phyloP scores from a whole-genome alignment of 495 filamentous ascomycete species.

The Annulohypoxylon stygium region DNA sequence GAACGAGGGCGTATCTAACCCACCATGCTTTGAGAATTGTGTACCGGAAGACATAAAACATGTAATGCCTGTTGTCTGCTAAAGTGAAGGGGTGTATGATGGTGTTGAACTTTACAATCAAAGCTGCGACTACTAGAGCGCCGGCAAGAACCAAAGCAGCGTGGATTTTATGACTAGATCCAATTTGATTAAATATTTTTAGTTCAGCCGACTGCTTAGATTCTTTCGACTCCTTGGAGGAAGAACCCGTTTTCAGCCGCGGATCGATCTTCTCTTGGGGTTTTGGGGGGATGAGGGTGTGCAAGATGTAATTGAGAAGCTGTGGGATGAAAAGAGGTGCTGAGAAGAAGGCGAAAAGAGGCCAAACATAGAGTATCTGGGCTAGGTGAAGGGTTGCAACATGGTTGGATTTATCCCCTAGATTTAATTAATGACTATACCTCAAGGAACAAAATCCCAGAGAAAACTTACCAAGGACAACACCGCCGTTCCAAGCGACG shows the following conservation, averaged over 20 bases:
- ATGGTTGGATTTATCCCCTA: slow-evolving; percentile 94
- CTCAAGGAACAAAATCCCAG: slow-evolving; percentile 19
- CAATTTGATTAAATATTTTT: slow-evolving; percentile 33
- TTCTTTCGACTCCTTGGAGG: background rate
- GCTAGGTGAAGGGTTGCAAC: slow-evolving; percentile 87
- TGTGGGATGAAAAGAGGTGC: slow-evolving; percentile 74
- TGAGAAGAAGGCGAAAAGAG: slow-evolving; percentile 90
- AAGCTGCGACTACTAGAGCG: slow-evolving; percentile 58
- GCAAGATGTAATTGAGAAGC: slow-evolving; percentile 24
- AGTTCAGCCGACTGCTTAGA: slow-evolving; percentile 29
- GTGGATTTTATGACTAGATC: slow-evolving; percentile 36
- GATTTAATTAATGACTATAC: slow-evolving; percentile 21
- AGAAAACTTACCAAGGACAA: slow-evolving; percentile 79
- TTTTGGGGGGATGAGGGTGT: background rate
- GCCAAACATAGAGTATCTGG: slow-evolving; percentile 96
- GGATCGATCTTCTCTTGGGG: background rate
- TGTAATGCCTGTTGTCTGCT: slow-evolving; percentile 95
- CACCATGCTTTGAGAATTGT: slow-evolving; percentile 73
- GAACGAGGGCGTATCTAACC: slow-evolving; percentile 75
- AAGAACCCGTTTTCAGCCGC: background rate
- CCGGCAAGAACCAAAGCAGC: slow-evolving; percentile 45
- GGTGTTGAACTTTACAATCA: slow-evolving; percentile 84
- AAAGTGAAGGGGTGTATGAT: slow-evolving; percentile 96
- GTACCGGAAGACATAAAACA: slow-evolving; percentile 95
- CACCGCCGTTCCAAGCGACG: slow-evolving; percentile 87